These are phyloP conservation scores for Candida nonsorbophila DNA, from an alignment of 805 yeast genomes.

Conservation along the genomic window DNA sequence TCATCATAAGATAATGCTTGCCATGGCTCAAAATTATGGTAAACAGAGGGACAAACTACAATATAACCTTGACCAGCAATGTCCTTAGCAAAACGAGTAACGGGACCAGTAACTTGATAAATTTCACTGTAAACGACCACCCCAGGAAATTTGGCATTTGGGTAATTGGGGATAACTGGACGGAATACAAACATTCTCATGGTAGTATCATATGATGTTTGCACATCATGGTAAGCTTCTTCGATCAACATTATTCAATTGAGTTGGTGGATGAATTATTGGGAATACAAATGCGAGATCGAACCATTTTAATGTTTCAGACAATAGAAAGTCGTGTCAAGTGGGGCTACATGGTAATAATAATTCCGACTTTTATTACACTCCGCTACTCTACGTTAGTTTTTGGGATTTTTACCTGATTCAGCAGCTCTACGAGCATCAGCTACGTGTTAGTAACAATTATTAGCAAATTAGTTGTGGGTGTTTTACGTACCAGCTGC, in stretches of 20 bases:
- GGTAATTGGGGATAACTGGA: constrained; percentile 67
- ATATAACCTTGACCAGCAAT: constrained; percentile 79
- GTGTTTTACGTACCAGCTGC: constrained; percentile 55
- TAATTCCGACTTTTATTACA: too few species aligned
- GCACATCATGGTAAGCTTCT: constrained; percentile 59
- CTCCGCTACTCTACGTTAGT: too few species aligned
- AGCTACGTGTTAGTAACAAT: constrained; percentile 27
- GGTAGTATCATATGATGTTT: constrained; percentile 60
- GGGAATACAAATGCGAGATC: too few species aligned
- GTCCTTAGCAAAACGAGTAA: constrained; percentile 66
- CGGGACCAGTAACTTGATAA: constrained; percentile 81
- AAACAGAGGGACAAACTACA: constrained; percentile 74
- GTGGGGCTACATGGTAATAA: too few species aligned
- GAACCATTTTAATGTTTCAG: too few species aligned
- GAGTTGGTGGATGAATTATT: background rate
- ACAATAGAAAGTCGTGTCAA: too few species aligned
- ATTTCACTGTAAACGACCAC: constrained; percentile 76
- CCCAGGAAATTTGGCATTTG: constrained; percentile 77
- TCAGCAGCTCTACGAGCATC: constrained; percentile 45
- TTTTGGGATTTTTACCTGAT: too few species aligned
- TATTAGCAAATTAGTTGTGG: background rate
- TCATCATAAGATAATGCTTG: constrained; percentile 66
- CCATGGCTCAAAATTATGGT: constrained; percentile 65
- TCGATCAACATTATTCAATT: constrained; percentile 60
- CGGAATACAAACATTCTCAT: constrained; percentile 63